Base-by-base conservation (phyloP, 148 eudicot species). In the Spergularia bocconei region DNA sequence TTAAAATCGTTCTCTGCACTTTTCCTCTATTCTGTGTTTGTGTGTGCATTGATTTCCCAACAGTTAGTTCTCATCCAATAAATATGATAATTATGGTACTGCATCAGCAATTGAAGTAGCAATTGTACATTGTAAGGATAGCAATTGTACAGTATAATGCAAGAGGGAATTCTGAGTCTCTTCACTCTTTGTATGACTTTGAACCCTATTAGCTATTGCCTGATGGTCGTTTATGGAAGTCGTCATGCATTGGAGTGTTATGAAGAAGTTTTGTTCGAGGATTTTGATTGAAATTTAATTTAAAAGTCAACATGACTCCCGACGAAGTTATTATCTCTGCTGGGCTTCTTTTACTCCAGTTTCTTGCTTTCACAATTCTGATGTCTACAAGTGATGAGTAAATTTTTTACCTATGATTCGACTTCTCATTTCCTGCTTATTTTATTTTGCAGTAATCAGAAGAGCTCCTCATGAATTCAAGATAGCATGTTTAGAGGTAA, bases 391-490 rank as follows among this genome's bases (percentile, higher is more conserved):
- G 13, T 38, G 41, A 11, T 11, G 9, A 39, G 15, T 36, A 23
- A 13, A 56, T 67, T 52, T 8, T 23, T n/a, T 47, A 56, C 8
- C 54, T 55, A 16, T 48, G 29, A 63, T 53, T 69, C 70, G 20
- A 63, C n/a, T 65, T 44, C 20, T 62, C 20, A 48, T 44, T 72
- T 13, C 11, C 50, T 61, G 33, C 55, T 63, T 47, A 29, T 3
- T 2, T 0, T 29, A 29, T 29, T 52, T 80, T 85, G 79, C 93
- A 95, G 99, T 95, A 41, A 95, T 95, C 83, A 85, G 98, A 86
- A 86, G 99, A 91, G 98, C 99, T 63, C 99, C 99, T 79, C 99
- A 95, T 71, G 97, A 95, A 75, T 95, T 95, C 91, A 95, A 95
- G 88, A 95, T 95, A 38, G 99, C 99, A 10, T 95, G 99, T 83